phyloP scores from a whole-genome alignment of 257 asterid genomes.

The Scutellaria barbata region DNA sequence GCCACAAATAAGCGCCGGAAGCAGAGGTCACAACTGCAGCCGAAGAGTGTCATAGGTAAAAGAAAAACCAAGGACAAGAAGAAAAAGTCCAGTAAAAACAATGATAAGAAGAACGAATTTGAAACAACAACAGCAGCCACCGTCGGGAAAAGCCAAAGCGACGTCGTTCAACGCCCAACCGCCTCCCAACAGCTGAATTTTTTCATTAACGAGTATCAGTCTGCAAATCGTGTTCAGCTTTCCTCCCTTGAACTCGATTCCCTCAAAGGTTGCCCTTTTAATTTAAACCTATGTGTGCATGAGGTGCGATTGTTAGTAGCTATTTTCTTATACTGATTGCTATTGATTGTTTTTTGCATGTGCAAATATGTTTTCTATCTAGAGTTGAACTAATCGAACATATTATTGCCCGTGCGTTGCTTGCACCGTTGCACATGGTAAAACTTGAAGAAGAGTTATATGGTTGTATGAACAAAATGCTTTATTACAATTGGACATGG shows the following conservation, averaged over 20 bases:
- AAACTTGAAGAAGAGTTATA: not conserved
- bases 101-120: constrained; percentile 26
- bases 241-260: constrained; percentile 83
- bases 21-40: constrained; percentile 40
- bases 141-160: constrained; percentile 29
- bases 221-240: constrained; percentile 63
- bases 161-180: constrained; percentile 45
- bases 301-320: not conserved
- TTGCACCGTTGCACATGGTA: not conserved
- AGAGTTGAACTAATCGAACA: not conserved
- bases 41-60: constrained; percentile 38
- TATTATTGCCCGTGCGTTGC: not conserved
- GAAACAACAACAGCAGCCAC: constrained; percentile 17
- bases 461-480: not conserved
- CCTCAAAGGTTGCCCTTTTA: constrained; percentile 56
- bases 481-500: not conserved
- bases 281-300: not conserved
- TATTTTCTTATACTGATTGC: not conserved
- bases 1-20: constrained; percentile 35
- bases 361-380: not conserved
- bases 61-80: constrained; percentile 37
- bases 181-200: constrained; percentile 70
- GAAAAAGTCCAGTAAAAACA: constrained; percentile 34
- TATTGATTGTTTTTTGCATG: not conserved
- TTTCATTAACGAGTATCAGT: constrained; percentile 67